Base-by-base conservation (phyloP, 2,329 filamentous ascomycete genomes). In the Tolypocladium album region DNA sequence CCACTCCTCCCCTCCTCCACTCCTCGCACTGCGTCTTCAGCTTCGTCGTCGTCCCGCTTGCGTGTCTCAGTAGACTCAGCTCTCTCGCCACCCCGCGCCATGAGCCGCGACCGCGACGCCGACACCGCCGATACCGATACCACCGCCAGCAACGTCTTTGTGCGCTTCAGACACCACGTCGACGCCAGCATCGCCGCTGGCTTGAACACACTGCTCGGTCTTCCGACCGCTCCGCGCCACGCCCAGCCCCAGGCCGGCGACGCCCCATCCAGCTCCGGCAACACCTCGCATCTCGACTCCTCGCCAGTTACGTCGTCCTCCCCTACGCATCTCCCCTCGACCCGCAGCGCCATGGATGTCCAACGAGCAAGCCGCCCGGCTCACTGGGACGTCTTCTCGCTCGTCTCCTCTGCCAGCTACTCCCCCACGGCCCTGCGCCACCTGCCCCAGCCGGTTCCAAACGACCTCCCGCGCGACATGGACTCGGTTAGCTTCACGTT, bases 381-480 rank as follows among this genome's bases (percentile, higher is more conserved):
- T n/a, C 50, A 39, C 27, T 61, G 40, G 53, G 62, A 65, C 53
- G 62, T 71, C 57, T 59, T 65, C 15, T 65, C 67, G 15, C 50
- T 72, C 39, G 64, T 62, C 20, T 56, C 65, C 17, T 63, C 69
- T 20, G 67, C 65, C 24, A 59, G 64, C 12, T 72, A 74, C 63
- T 70, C 70, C 20, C 72, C 71, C 9, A 45, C 66, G 6, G 64
- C 66, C 43, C 76, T 84, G 22, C 72, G 72, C 55, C 67, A 75
- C 60, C 72, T 83, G 9, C 75, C 71, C 9, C 79, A 78, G 61
- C 82, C 82, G 2, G 66, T 72, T 0, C 81, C 81, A 0, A 73
- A 68, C 9, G 79, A 79, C 62, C 70, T 75, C 1, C 74, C 77
- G 11, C 61, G 69, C 4, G 70, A 71, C 53, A 62, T 71, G 39